These are phyloP conservation scores for Decorospora gaudefroyi DNA, from an alignment of 2,329 filamentous ascomycete species.

Conservation along the genomic window DNA sequence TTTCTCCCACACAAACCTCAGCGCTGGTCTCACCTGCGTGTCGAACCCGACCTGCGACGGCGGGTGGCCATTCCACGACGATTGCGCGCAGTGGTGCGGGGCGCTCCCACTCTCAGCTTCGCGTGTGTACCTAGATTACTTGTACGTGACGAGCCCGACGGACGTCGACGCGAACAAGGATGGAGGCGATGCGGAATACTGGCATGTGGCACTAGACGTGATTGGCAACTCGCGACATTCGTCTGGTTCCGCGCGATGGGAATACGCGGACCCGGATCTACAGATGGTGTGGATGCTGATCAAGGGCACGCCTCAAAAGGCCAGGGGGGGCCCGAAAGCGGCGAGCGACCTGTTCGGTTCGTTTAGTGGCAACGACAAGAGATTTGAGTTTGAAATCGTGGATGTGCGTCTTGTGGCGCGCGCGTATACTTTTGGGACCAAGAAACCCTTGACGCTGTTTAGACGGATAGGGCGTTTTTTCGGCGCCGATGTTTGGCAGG, in stretches of 20 bases:
- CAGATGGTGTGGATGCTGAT: conserved; percentile 36
- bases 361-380: conserved; percentile 16
- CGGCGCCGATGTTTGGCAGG: conserved; percentile 32
- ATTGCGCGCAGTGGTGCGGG: conserved; percentile 26
- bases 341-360: conserved; percentile 28
- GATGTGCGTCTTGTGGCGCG: conserved; percentile 32
- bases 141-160: conserved; percentile 26
- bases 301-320: conserved; percentile 23
- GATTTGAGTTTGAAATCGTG: conserved; percentile 33
- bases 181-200: conserved; percentile 25
- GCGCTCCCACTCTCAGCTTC: conserved; percentile 14
- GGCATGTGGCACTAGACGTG: conserved; percentile 39
- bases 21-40: conserved; percentile 28
- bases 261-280: conserved; percentile 30
- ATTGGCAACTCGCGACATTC: conserved; percentile 27
- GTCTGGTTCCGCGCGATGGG: conserved; percentile 18
- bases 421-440: conserved; percentile 25
- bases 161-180: conserved; percentile 15
- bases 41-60: conserved; percentile 20
- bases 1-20: conserved; percentile 36
- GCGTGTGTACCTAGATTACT: conserved; percentile 25
- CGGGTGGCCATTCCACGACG: conserved; percentile 1
- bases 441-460: conserved; percentile 20
- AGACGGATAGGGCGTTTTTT: conserved; percentile 32
- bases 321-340: conserved; percentile 8